Evolutionary conservation across 306 rosid genomes (phyloP), one percentile per base, ranked within the genome.

Genomic region (Gastrolobium bilobum): DNA sequence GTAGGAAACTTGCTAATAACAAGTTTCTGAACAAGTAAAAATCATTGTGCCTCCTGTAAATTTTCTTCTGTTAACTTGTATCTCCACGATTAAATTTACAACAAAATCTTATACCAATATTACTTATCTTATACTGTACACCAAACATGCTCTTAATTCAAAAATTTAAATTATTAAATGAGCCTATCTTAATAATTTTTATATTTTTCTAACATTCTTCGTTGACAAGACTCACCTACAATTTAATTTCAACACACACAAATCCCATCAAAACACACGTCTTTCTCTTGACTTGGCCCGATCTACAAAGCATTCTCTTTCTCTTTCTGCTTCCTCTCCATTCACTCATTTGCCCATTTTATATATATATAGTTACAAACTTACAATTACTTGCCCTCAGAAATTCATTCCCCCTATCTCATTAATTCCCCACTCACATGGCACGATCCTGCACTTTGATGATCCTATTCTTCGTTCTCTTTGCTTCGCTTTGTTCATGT

Each of bases 401-500:
- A 66, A 66, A 64, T 4, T 15, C 75, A 33, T 63, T 51, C 46
- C 51, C 20, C n/a, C n/a, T n/a, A n/a, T n/a, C 77, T 26, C 10
- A 5, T 40, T 56, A 66, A 39, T 57, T 39, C 37, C 3, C 39
- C 42, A 35, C 53, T 66, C 26, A 58, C 4, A 93, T 93, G 98
- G 88, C 89, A 71, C 85, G 91, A n/a, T 60, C 66, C 4, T 39
- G 48, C 78, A 20, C 71, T 44, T 33, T n/a, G 68, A 39, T 87
- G 34, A 62, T 94, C 2, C 26, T 87, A 11, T 81, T 83, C 34
- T n/a, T 81, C 15, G 48, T 87, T 57, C 2, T 86, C 13, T 76
- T 82, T 34, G 79, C 84, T 61, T 86, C 84, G n/a, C 44, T 82
- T 1, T 78, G 34, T 40, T 68, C 88, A 0, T 61, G 70, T 69